phyloP scores from a whole-genome alignment of 371 early-diverging fungal species.

The Mucor velutinosus region DNA sequence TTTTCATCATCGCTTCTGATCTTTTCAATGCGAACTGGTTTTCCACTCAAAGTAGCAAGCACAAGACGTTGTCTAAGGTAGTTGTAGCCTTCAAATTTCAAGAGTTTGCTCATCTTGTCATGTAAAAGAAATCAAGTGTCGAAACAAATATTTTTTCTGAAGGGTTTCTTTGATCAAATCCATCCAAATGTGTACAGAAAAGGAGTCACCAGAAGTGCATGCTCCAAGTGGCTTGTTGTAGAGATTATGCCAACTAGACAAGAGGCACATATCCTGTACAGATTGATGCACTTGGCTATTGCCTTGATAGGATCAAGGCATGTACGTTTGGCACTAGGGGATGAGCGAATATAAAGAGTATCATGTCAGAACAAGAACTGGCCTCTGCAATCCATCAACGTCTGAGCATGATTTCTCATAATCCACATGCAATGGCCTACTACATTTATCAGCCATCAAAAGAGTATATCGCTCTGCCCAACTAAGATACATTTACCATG shows the following conservation, averaged over 20 bases:
- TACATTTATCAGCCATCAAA: neutral
- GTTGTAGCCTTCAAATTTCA: slow-evolving; percentile 77
- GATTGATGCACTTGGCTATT: neutral
- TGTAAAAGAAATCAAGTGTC: neutral
- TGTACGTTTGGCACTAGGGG: no score
- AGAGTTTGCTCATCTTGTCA: slow-evolving; percentile 39
- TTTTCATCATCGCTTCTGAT: slow-evolving; percentile 86
- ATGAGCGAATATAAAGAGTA: no score
- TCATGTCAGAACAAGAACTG: neutral
- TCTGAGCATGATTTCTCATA: neutral
- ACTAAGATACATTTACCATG: neutral
- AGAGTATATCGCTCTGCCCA: neutral
- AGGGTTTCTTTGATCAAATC: neutral
- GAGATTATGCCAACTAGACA: neutral
- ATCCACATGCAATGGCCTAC: neutral
- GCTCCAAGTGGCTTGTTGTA: neutral
- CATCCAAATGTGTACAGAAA: neutral
- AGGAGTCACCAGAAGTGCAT: neutral
- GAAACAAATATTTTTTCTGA: neutral
- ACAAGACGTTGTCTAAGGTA: slow-evolving; percentile 88
- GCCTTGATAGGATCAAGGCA: no score
- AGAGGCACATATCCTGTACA: neutral
- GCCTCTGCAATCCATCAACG: neutral
- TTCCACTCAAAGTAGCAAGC: slow-evolving; percentile 88
- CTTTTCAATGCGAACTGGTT: slow-evolving; percentile 83